phyloP scores from a whole-genome alignment of 257 asterid species.

The Agastache rugosa region DNA sequence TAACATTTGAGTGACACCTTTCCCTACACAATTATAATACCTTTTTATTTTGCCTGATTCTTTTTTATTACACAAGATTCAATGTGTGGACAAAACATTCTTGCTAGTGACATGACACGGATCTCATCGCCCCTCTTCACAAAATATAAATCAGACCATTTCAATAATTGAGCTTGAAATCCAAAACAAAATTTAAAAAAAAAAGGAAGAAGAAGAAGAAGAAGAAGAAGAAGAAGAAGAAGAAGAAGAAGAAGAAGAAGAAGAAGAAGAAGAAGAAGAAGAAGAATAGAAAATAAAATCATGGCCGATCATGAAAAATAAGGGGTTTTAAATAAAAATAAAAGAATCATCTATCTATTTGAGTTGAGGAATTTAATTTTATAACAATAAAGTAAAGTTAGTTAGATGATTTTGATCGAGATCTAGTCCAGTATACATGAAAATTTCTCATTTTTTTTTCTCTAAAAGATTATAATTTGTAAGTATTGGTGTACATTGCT shows the following conservation, averaged over 20 bases:
- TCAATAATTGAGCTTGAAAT: conserved; percentile 18
- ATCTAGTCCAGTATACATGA: too few relatives aligned
- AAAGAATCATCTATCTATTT: too few relatives aligned
- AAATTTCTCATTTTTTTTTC: too few relatives aligned
- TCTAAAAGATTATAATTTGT: too few relatives aligned
- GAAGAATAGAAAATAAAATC: neutral
- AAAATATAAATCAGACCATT: conserved; percentile 29
- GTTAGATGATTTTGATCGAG: neutral
- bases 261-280: neutral
- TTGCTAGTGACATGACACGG: conserved; percentile 52
- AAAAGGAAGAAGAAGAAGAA: neutral
- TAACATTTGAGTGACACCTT: conserved; percentile 44
- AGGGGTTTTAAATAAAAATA: too few relatives aligned
- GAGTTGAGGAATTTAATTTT: too few relatives aligned
- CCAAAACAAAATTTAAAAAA: too few relatives aligned
- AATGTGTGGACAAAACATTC: conserved; percentile 51
- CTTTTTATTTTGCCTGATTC: conserved; percentile 36
- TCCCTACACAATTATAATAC: conserved; percentile 44
- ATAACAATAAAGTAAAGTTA: too few relatives aligned
- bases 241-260: neutral
- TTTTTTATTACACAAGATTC: conserved; percentile 41
- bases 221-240: neutral
- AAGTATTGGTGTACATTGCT: neutral
- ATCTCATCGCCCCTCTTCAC: conserved; percentile 35
- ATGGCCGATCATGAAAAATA: neutral